Base-by-base conservation (phyloP, 2,329 filamentous ascomycete genomes). In the Aspergillus felis region DNA sequence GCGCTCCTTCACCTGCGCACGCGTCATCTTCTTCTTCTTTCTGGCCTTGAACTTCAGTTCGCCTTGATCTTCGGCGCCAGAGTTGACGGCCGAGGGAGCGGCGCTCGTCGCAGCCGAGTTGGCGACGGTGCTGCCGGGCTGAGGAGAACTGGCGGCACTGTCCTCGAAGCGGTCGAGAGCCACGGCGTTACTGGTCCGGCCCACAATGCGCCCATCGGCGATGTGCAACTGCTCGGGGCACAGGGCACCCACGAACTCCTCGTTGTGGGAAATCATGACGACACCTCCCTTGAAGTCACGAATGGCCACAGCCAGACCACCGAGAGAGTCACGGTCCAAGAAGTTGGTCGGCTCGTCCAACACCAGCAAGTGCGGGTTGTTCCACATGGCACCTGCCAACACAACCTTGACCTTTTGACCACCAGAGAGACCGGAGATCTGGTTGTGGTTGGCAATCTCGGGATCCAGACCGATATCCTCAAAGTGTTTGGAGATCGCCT, bases 381-480 rank as follows among this genome's bases (percentile, higher is more conserved):
- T 97, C 92, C 92, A 96, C 91, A 96, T 95, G 67, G 92, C 91
- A 69, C 91, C 91, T 3, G 91, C 94, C 66, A 99, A 87, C 62
- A 99, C 94, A 50, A 99, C 94, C 84, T 99, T 99, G 79, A 99
- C 94, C 78, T 97, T 97, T 74, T 99, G 94, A 14, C 94, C 94
- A 77, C 94, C 94, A 9, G 92, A 97, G 12, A 99, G 83, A 69
- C 92, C 94, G 61, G 90, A 91, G 68, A 99, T 99, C 78, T 97
- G 89, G 76, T 97, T 97, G 85, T 99, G 94, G 79, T 97, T 96
- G 70, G 94, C 94, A 71, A 99, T 97, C 71, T 99, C 94, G 0
- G 93, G 92, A 74, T 97, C 94, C 52, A 99, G 85, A 58, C 94
- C 94, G 38, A 97, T 84, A 69, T 99, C 94, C 69, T 97, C 92